Evolutionary conservation across 352 stramenopile genomes (phyloP).

Genomic region (Globisporangium solare): DNA sequence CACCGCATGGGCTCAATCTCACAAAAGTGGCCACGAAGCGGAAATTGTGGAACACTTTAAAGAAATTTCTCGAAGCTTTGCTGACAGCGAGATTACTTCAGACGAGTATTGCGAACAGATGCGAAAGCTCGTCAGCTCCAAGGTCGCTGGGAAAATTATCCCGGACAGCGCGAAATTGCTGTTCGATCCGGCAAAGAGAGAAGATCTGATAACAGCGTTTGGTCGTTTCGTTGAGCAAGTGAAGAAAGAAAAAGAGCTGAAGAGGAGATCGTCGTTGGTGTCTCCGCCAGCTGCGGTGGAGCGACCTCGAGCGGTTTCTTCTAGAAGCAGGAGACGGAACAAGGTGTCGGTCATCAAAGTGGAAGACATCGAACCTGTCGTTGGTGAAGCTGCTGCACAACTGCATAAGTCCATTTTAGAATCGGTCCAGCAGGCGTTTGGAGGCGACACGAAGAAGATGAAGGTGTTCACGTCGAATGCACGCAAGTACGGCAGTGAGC

Average conservation of each 20-base stretch:
- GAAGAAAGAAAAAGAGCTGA: conserved; percentile 70
- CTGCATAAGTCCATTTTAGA: conserved; percentile 84
- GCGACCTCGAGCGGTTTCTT: conserved; percentile 29
- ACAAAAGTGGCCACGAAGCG: conserved; percentile 42
- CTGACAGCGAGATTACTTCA: conserved; percentile 54
- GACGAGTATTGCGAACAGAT: conserved; percentile 74
- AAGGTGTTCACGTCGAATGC: conserved; percentile 82
- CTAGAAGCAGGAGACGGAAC: conserved; percentile 43
- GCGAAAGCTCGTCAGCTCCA: conserved; percentile 63
- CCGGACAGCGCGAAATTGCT: conserved; percentile 69
- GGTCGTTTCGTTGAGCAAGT: conserved; percentile 62
- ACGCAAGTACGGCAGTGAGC: conserved; percentile 80
- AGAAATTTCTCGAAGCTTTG: conserved; percentile 46
- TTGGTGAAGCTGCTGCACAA: conserved; percentile 74
- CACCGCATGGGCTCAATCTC: conserved; percentile 51
- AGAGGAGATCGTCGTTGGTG: conserved; percentile 51
- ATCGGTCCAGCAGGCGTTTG: conserved; percentile 63
- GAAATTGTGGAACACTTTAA: conserved; percentile 63
- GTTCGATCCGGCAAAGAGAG: conserved; percentile 48
- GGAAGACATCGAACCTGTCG: conserved; percentile 78
- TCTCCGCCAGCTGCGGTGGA: conserved; percentile 18
- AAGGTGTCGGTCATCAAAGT: conserved; percentile 42
- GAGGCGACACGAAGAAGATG: conserved; percentile 78
- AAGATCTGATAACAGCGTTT: conserved; percentile 47
- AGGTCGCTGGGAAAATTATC: conserved; percentile 69